phyloP scores from a whole-genome alignment of 192 early-diverging fungal species.

The Glomus cerebriforme region DNA sequence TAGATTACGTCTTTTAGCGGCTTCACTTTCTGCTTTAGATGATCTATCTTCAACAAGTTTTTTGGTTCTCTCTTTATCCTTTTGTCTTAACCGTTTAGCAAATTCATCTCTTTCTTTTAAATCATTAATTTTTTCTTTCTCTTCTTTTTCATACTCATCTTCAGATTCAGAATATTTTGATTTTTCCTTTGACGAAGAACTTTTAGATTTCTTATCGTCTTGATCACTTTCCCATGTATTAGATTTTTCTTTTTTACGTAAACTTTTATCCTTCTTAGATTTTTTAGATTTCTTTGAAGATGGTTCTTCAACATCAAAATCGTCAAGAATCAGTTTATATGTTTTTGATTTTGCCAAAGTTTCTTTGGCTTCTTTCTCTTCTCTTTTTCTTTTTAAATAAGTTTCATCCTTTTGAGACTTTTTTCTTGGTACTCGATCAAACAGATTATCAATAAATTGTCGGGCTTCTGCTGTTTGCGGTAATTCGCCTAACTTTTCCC shows the following conservation, averaged over 20 bases:
- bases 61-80: conserved; percentile 80
- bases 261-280: conserved; percentile 44
- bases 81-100: conserved; percentile 75
- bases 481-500: background rate
- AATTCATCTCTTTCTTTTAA: conserved; percentile 89
- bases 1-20: conserved; percentile 69
- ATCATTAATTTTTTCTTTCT: conserved; percentile 66
- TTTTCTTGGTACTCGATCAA: background rate
- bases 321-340: conserved; percentile 37
- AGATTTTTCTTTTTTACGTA: conserved; percentile 50
- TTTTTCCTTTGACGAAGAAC: conserved; percentile 27
- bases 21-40: conserved; percentile 65
- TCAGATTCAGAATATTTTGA: conserved; percentile 35
- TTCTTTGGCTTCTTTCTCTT: conserved; percentile 1
- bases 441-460: background rate
- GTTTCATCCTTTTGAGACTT: background rate
- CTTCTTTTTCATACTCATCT: conserved; percentile 51
- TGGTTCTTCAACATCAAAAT: conserved; percentile 46
- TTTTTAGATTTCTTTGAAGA: conserved; percentile 48
- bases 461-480: conserved; percentile 2
- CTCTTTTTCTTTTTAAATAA: conserved; percentile 1
- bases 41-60: conserved; percentile 77
- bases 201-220: conserved; percentile 36
- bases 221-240: conserved; percentile 38
- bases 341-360: conserved; percentile 2